Evolutionary conservation across 2,329 filamentous ascomycete species (phyloP), one percentile per base, ranked within the genome.

Genomic region (Calonectria multiphialidica): DNA sequence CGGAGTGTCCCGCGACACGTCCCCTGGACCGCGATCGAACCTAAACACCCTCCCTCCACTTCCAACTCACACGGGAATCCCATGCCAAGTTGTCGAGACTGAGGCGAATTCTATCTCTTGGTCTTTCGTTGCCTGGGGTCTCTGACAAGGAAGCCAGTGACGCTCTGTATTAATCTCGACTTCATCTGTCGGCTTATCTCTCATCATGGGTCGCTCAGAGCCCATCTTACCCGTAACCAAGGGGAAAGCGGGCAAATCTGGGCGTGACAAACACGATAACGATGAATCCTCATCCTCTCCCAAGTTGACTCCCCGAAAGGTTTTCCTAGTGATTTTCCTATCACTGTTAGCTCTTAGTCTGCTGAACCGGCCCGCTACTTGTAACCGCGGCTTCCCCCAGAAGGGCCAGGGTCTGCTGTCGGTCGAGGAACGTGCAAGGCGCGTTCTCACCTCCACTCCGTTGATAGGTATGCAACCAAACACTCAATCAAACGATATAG

Each of bases 381-480:
- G 80, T 16, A 79, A 79, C 40, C 75, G 74, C 37, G 75, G 72
- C 15, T 62, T 77, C 15, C 76, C 73, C 40, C 72, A 80, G n/a
- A 76, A 80, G 33, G 78, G 75, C 47, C 78, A 81, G 6, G 75
- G 77, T 70, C 57, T 67, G 13, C 33, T 71, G 13, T 83, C 84
- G 5, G 77, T 87, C 25, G 85, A 89, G 62, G 81, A 87, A 61
- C 83, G 88, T 44, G 88, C 87, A 47, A 84, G 83, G 42, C 80
- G 80, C 40, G 87, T 90, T 40, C 82, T 90, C 37, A 81, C 82
- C 6, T 74, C 81, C 6, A 88, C 84, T 1, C 88, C 88, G 2
- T 79, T 90, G 75, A 89, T 90, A 72, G 88, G 88, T 89, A 83
- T 53, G 21, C 25, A 12, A n/a, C n/a, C 9, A 23, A 40, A 0